Base-by-base conservation (phyloP, 352 stramenopile genomes). In the Globisporangium cystogenes region DNA sequence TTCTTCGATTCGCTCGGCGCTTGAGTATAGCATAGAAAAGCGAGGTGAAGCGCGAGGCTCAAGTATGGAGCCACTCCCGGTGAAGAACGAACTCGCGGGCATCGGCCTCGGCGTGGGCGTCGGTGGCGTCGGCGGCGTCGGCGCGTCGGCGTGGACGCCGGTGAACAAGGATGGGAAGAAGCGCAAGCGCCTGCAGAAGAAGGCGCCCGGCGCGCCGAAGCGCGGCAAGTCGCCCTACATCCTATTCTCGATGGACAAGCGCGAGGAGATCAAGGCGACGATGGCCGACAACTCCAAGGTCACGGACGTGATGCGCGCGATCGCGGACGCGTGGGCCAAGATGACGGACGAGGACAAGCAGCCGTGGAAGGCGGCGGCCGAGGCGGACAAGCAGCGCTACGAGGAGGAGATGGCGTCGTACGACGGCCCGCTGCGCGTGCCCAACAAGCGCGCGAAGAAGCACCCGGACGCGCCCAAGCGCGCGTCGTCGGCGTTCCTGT, bases 361-460 rank as follows among this genome's bases (percentile, higher is more conserved):
- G 39, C 81, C 93, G 21, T 98, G 94, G 93, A 96, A 98, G 42
- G 66, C 89, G n/a, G 74, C 89, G 20, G 93, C 95, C 8, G 77
- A 92, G 54, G 86, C 87, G 12, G 95, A 98, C 67, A 98, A 98
- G 71, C 74, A 96, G 60, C 87, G 95, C 27, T 98, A 97, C 64
- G 78, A 96, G 51, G 76, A 90, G 57, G 93, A 98, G 70, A 98
- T 97, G 76, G 73, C 90, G n/a, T 76, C 80, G 5, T 94, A 95
- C 59, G 92, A 97, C 49, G 92, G 93, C 0, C 90, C 90, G 7
- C 71, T 97, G 64, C 87, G 92, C 27, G 83, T 97, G 40, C 74
- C 82, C 15, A 96, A 96, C 59, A 98, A 98, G 68, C 78, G 93
- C 47, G 89, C 89, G 10, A 98, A 98, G 80, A 98, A 98, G 64